Evolutionary conservation across 2,329 filamentous ascomycete species (phyloP), one percentile per base, ranked within the genome.

Genomic region (Talaromyces islandicus): DNA sequence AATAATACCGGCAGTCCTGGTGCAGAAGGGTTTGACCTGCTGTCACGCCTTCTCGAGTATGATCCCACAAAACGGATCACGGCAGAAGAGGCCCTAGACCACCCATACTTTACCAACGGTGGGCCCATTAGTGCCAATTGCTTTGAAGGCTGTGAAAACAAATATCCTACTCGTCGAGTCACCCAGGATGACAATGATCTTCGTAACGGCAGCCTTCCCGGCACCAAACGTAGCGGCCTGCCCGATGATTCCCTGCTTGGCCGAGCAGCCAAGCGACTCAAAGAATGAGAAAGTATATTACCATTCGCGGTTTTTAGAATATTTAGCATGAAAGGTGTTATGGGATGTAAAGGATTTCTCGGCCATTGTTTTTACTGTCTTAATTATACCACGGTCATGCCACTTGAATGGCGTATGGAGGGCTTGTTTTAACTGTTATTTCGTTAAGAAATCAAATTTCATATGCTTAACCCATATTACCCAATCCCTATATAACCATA

Each of bases 141-240:
- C 70, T 99, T 99, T 67, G 91, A 96, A 69, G 92, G 92, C 0
- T 82, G 92, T 57, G 91, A 91, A 75, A 86, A 86, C 64, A 91
- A 94, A 69, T 99, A 99, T 73, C 94, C 94, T 0, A 87, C 92
- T 69, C 84, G 94, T 7, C 85, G 93, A 54, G 92, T 99, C 46
- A 96, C 89, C 67, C 88, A 95, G 68, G 94, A 99, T 69, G 92
- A 97, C 71, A 96, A 96, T 68, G 94, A 97, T 74, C 97, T 97
- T 60, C 83, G 91, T n/a, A 92, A 90, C 0, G 88, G 88, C 50
- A 96, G 91, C 73, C 75, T 97, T 38, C 91, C 93, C 0, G 94
- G 93, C 0, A 96, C 92, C 0, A 97, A 97, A 78, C 81, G 92
- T 62, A 93, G 89, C 64, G 93, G 90, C 0, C 71, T 96, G 46